Conservation (phyloP, 495 filamentous ascomycete genomes). For the Astrocystis sublimbata region DNA sequence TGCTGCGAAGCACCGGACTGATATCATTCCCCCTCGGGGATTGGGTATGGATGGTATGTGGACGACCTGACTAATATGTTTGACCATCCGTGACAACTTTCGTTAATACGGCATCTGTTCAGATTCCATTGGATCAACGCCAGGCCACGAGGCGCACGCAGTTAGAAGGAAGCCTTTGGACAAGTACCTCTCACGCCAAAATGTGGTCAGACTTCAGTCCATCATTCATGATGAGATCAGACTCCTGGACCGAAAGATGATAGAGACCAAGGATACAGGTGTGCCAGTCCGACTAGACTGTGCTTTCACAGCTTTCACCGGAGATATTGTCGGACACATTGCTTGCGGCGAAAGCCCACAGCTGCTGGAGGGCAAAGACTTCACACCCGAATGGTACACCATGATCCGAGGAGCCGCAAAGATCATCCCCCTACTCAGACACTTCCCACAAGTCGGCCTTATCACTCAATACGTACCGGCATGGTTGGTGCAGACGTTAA, state of each 20-base stretch:
- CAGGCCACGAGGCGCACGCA: constrained; percentile 23
- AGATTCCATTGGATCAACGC: constrained; percentile 2
- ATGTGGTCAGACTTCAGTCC: constrained; percentile 21
- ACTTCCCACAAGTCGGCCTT: constrained; percentile 3
- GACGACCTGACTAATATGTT: background rate
- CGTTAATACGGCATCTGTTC: background rate
- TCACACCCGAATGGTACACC: constrained; percentile 1
- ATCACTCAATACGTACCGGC: background rate
- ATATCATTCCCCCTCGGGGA: background rate
- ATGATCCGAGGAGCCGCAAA: background rate
- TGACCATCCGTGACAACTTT: background rate
- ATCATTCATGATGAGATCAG: constrained; percentile 14
- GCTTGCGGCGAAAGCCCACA: constrained; percentile 17
- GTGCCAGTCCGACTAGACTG: constrained; percentile 28
- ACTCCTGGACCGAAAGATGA: background rate
- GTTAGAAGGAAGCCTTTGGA: constrained; percentile 19
- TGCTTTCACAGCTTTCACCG: constrained; percentile 28
- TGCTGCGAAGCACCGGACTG: constrained; percentile 2
- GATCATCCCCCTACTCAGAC: background rate
- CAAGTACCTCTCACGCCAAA: constrained; percentile 22
- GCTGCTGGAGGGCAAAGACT: constrained; percentile 18
- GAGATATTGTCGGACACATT: constrained; percentile 25
- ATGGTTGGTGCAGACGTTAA: background rate
- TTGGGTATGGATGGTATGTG: background rate
- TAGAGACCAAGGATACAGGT: constrained; percentile 8